Percentiles rank a stretch among this genome's conserved stretches.
Conservation (phyloP, 106 monocot genomes). For the Agapanthus africanus region DNA sequence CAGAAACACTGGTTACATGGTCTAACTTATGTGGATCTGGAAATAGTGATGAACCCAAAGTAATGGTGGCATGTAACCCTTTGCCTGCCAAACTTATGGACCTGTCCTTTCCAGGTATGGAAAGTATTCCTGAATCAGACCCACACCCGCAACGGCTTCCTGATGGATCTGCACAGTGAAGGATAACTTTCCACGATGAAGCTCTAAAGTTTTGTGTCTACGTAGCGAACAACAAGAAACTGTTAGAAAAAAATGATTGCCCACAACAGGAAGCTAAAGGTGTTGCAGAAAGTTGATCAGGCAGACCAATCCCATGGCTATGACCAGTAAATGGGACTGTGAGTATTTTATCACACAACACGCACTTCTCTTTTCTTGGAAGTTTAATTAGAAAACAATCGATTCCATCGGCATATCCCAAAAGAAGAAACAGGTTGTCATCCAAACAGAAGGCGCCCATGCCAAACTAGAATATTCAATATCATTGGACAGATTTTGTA, state of each 20-base stretch:
- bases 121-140: no score
- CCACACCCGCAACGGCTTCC: no score
- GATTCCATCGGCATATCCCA: constrained; percentile 58
- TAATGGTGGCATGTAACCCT: constrained; percentile 28
- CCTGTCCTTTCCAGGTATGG: no score
- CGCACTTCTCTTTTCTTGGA: constrained; percentile 19
- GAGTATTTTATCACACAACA: constrained; percentile 50
- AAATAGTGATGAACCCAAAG: constrained; percentile 36
- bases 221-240: constrained; percentile 54
- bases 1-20: constrained; percentile 47
- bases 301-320: constrained; percentile 19
- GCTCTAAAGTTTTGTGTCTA: constrained; percentile 61
- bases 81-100: constrained; percentile 18
- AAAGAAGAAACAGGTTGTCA: constrained; percentile 60
- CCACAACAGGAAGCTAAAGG: constrained; percentile 36
- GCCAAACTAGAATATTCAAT: constrained; percentile 46
- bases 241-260: constrained; percentile 22
- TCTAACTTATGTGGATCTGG: constrained; percentile 22
- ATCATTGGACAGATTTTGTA: constrained; percentile 22
- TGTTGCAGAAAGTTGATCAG: constrained; percentile 49
- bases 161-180: constrained; percentile 42
- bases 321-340: constrained; percentile 45
- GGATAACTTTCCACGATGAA: constrained; percentile 67
- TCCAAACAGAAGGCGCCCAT: constrained; percentile 69
- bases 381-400: constrained; percentile 63